Evolutionary conservation across 495 filamentous ascomycete species (phyloP), one percentile per base, ranked within the genome.

Genomic region (Massariosphaeria phaeospora): DNA sequence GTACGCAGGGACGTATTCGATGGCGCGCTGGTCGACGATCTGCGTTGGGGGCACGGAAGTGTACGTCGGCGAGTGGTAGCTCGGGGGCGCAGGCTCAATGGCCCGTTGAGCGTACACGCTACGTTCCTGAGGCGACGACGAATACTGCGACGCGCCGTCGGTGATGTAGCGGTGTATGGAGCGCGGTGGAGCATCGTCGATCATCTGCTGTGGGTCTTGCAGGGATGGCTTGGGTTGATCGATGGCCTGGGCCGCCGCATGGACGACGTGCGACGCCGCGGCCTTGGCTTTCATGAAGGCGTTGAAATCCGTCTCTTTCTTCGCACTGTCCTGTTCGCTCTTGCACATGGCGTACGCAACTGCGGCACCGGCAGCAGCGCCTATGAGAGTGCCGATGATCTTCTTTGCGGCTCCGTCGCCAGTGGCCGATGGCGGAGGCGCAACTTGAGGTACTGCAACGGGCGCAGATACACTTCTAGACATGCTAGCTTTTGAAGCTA

Each of bases 351-450:
- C 81, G 66, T 91, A 91, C 1, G 85, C 84, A 31, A 89, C 65
- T 0, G 83, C 84, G 12, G 84, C 85, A 43, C 85, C 89, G 2
- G 85, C 80, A 8, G 85, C 86, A 15, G 84, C 88, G 20, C 86
- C 89, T 5, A 89, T 79, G 40, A 90, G 76, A 2, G 84, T 85
- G 9, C 87, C 88, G 7, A 93, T 74, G 23, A 94, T 71, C 1
- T 82, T 82, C 23, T 81, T 80, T 7, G 75, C 65, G 6, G 80
- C 64, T 21, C 70, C 67, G 41, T 70, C 67, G 60, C 30, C 71
- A 54, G 13, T 70, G 24, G 47, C 63, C 0, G 73, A 65, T 23
- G 67, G 66, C 2, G 68, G 67, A 17, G 52, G 61, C 2, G 49
- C 20, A 41, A 24, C 31, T 27, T 51, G 57, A 17, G 45, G 50